phyloP scores from a whole-genome alignment of 2,329 filamentous ascomycete genomes.

The Epichloe bromicola region DNA sequence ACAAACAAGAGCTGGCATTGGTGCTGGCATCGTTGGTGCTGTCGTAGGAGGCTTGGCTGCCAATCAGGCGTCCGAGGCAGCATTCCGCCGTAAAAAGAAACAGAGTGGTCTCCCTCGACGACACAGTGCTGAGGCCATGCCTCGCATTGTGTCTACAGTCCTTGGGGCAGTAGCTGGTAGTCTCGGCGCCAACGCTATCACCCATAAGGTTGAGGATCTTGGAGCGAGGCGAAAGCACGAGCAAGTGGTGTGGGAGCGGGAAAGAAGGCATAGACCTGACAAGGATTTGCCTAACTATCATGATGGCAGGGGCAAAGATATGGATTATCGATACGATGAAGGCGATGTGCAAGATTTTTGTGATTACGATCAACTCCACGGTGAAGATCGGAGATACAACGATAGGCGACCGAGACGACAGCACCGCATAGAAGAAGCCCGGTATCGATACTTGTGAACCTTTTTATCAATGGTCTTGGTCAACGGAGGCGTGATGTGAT shows the following conservation, averaged over 20 bases:
- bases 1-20: slow-evolving; percentile 33
- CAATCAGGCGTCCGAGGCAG: slow-evolving; percentile 31
- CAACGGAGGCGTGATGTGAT: too few species aligned
- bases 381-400: slow-evolving; percentile 6
- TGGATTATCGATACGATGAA: slow-evolving; percentile 6
- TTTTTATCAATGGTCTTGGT: too few species aligned
- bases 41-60: slow-evolving; percentile 42
- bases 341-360: slow-evolving; percentile 12
- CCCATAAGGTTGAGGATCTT: slow-evolving; percentile 28
- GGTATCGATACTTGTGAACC: slow-evolving; percentile 7
- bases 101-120: slow-evolving; percentile 10
- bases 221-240: slow-evolving; percentile 20
- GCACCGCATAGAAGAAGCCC: slow-evolving; percentile 13
- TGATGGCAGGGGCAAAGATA: slow-evolving; percentile 7
- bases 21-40: slow-evolving; percentile 38
- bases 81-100: slow-evolving; percentile 19
- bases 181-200: slow-evolving; percentile 38
- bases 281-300: slow-evolving; percentile 16
- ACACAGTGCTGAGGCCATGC: slow-evolving; percentile 18
- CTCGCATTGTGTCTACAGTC: slow-evolving; percentile 32
- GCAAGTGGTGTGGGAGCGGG: slow-evolving; percentile 21
- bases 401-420: slow-evolving; percentile 12
- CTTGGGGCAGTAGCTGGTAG: slow-evolving; percentile 42
- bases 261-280: slow-evolving; percentile 16
- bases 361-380: slow-evolving; percentile 17